Evolutionary conservation across 2,329 filamentous ascomycete genomes (phyloP).

Genomic region (Epichloe scottii): DNA sequence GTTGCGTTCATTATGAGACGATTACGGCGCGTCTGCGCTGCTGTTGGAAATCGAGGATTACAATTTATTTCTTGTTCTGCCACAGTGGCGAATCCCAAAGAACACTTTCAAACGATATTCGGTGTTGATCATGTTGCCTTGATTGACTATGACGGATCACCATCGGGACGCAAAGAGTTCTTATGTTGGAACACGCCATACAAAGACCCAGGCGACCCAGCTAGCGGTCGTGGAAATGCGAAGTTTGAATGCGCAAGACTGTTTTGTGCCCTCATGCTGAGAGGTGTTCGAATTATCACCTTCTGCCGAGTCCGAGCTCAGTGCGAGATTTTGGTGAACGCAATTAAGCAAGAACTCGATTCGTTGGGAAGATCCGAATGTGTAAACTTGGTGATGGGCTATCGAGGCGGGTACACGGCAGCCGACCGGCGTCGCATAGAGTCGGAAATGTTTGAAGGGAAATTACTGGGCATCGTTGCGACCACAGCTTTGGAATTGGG

Average conservation of each 20-base stretch:
- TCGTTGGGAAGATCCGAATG: constrained; percentile 63
- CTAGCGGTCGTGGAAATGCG: constrained; percentile 72
- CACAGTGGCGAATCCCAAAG: constrained; percentile 81
- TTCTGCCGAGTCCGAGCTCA: constrained; percentile 83
- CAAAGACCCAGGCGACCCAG: constrained; percentile 76
- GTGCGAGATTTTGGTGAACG: constrained; percentile 72
- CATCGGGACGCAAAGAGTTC: constrained; percentile 82
- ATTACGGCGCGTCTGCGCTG: constrained; percentile 75
- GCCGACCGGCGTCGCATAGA: constrained; percentile 84
- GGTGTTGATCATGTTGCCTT: constrained; percentile 70
- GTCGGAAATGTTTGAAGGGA: constrained; percentile 92
- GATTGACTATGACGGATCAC: constrained; percentile 85
- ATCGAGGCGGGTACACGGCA: constrained; percentile 87
- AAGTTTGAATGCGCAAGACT: constrained; percentile 78
- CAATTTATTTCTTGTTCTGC: constrained; percentile 95
- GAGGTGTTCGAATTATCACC: constrained; percentile 83
- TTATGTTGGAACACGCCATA: constrained; percentile 96
- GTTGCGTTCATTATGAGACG: constrained; percentile 91
- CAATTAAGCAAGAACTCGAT: constrained; percentile 67
- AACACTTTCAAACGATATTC: constrained; percentile 92
- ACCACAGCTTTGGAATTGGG: constrained; percentile 89
- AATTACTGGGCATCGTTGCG: constrained; percentile 82
- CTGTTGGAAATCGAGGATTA: constrained; percentile 72
- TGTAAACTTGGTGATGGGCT: constrained; percentile 77
- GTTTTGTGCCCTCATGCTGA: constrained; percentile 78